Base-by-base conservation (phyloP, 306 rosid species). In the Astragalus membranaceus region DNA sequence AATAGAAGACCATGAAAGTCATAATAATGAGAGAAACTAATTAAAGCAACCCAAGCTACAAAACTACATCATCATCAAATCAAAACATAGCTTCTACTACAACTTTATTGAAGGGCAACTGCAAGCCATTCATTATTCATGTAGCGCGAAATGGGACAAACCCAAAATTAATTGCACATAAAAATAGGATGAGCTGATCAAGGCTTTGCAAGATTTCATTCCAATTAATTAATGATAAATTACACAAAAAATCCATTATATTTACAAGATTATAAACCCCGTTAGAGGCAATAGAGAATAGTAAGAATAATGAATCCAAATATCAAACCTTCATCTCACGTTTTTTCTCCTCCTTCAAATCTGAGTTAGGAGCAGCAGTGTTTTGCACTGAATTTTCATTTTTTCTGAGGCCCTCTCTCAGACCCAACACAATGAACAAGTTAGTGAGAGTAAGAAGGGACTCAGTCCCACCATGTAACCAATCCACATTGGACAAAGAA, bases 401-500 rank as follows among this genome's bases (percentile, higher is more conserved):
- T 72, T 82, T 79, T 51, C 95, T 78, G 13, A 91, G 88, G 59
- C 84, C 96, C 70, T 80, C 77, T 85, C 99, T 84, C 75, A 94
- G 72, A 60, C 96, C 99, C 89, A 91, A 5, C 73, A 87, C 97
- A 55, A 91, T 87, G 80, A 91, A 88, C 75, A 94, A 60, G 73
- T 91, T 94, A 67, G 96, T 94, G 41, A 94, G 85, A 64, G 96
- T 80, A 71, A 94, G 96, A 75, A 90, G 87, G 0, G 96, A 89
- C 82, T 94, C 99, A 17, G 96, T 92, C 10, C 96, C 96, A 14
- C 99, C 95, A 29, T 91, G 97, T 58, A 94, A 89, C 99, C 97
- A 94, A 48, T 94, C 96, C 60, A 94, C 99, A 43, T 94, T 94
- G 9, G 99, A 86, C 85, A 94, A 74, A 48, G 99, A 90, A 69